Percentiles rank a stretch among this genome's conserved stretches.
Conservation (phyloP, 495 filamentous ascomycete species). For the Podospora pseudocomata region DNA sequence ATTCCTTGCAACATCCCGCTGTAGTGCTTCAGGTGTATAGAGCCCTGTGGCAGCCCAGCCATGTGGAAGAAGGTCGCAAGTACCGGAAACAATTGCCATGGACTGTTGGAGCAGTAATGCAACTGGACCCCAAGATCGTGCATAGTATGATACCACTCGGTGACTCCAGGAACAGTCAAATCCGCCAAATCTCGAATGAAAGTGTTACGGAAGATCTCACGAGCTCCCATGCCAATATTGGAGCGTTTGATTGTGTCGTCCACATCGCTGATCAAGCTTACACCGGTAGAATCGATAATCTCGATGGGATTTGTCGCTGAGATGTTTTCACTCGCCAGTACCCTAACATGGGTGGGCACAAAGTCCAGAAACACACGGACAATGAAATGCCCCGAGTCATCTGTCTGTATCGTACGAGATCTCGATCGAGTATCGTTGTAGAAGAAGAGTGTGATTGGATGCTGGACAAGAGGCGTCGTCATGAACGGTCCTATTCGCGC, state of each 20-base stretch:
- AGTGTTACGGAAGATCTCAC: slow-evolving; percentile 92
- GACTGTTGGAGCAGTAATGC: slow-evolving; percentile 91
- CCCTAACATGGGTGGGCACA: slow-evolving; percentile 80
- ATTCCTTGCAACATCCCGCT: slow-evolving; percentile 94
- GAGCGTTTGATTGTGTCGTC: slow-evolving; percentile 98
- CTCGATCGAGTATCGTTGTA: slow-evolving; percentile 76
- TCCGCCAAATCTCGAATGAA: slow-evolving; percentile 83
- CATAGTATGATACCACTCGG: slow-evolving; percentile 80
- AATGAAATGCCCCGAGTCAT: slow-evolving; percentile 82
- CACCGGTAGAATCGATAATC: slow-evolving; percentile 71
- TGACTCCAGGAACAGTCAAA: slow-evolving; percentile 78
- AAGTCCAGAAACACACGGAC: slow-evolving; percentile 78
- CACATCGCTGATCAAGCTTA: slow-evolving; percentile 95
- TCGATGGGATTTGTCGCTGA: slow-evolving; percentile 71
- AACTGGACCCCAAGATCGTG: slow-evolving; percentile 75
- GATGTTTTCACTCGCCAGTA: slow-evolving; percentile 81
- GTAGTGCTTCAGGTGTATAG: slow-evolving; percentile 93
- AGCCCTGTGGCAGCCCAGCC: slow-evolving; percentile 78
- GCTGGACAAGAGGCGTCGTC: slow-evolving; percentile 67
- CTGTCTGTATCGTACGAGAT: slow-evolving; percentile 73
- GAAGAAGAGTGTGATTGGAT: slow-evolving; percentile 85
- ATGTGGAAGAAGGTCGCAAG: slow-evolving; percentile 75
- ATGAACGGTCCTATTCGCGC: slow-evolving; percentile 84
- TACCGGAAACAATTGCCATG: slow-evolving; percentile 93
- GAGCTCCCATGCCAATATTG: slow-evolving; percentile 76